These are phyloP conservation scores for Hypoxylon sp. DNA, from an alignment of 2,329 filamentous ascomycete species.

Conservation along the genomic window DNA sequence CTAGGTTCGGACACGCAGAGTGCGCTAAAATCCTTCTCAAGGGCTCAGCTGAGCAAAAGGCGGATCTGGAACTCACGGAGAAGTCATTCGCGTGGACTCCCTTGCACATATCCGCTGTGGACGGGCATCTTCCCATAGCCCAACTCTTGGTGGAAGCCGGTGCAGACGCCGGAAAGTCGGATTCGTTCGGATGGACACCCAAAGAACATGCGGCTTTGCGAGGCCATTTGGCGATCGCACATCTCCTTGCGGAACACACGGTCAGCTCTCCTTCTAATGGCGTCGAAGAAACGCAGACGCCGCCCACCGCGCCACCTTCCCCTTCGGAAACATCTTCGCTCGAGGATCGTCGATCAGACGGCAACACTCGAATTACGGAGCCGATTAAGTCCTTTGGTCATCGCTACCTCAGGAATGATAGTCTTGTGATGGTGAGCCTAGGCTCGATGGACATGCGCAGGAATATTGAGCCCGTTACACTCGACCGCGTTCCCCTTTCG, in stretches of 20 bases:
- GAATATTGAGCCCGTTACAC: constrained; percentile 79
- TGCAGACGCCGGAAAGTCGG: constrained; percentile 77
- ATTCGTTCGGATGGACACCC: constrained; percentile 93
- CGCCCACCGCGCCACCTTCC: constrained; percentile 52
- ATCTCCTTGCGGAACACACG: constrained; percentile 70
- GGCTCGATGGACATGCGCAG: constrained; percentile 96
- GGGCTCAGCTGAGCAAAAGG: constrained; percentile 76
- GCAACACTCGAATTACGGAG: constrained; percentile 69
- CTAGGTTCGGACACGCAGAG: constrained; percentile 84
- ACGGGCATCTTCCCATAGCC: constrained; percentile 81
- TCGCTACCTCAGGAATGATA: constrained; percentile 89
- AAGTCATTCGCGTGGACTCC: constrained; percentile 94
- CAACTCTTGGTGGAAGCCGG: constrained; percentile 82
- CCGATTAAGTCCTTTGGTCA: constrained; percentile 96
- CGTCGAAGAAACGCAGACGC: constrained; percentile 48
- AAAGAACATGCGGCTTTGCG: constrained; percentile 92
- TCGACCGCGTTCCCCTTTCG: constrained; percentile 88
- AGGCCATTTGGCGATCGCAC: constrained; percentile 86
- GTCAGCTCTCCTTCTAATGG: constrained; percentile 41
- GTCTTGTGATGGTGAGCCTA: constrained; percentile 90
- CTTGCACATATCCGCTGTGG: constrained; percentile 91
- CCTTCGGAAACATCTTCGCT: constrained; percentile 70
- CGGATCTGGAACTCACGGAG: constrained; percentile 81
- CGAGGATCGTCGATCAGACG: constrained; percentile 67
- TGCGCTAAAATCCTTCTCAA: constrained; percentile 82